These are phyloP conservation scores for Moniliella sp. DNA, from an alignment of 1,284 basidiomycete genomes.

Conservation along the genomic window DNA sequence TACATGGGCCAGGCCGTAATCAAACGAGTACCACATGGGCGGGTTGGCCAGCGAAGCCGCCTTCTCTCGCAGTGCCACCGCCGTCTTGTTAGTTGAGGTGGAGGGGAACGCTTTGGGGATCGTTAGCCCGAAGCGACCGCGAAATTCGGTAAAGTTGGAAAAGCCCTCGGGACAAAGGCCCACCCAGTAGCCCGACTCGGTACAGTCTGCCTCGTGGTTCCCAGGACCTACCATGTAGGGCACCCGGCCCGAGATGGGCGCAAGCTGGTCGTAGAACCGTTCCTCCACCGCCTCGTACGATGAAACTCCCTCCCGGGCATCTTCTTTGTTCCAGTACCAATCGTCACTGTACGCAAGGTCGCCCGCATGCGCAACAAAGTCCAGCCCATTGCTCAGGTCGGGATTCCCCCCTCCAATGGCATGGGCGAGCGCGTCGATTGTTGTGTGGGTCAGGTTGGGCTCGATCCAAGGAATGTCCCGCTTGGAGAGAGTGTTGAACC, in stretches of 20 bases:
- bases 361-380: slow-evolving; percentile 9
- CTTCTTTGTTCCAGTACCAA: slow-evolving; percentile 19
- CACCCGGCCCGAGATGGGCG: slow-evolving; percentile 17
- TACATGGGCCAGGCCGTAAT: slow-evolving; percentile 12
- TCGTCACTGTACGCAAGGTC: slow-evolving; percentile 35
- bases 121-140: slow-evolving; percentile 5
- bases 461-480: slow-evolving; percentile 3
- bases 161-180: slow-evolving; percentile 11
- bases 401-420: too few relatives aligned
- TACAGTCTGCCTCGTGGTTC: slow-evolving; percentile 16
- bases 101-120: slow-evolving; percentile 10
- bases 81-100: slow-evolving; percentile 1
- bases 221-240: slow-evolving; percentile 16
- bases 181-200: slow-evolving; percentile 4
- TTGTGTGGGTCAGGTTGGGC: slow-evolving; percentile 4
- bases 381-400: slow-evolving; percentile 1
- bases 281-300: slow-evolving; percentile 31
- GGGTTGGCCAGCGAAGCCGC: background rate
- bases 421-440: slow-evolving; percentile 3
- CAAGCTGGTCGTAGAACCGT: slow-evolving; percentile 32
- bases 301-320: slow-evolving; percentile 11
- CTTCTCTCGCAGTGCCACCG: slow-evolving; percentile 1
- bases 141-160: slow-evolving; percentile 15
- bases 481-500: slow-evolving; percentile 1
- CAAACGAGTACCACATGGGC: slow-evolving; percentile 1